These are phyloP conservation scores for Ceratocystiopsis brevicomis DNA, from an alignment of 2,329 filamentous ascomycete species.

Conservation along the genomic window DNA sequence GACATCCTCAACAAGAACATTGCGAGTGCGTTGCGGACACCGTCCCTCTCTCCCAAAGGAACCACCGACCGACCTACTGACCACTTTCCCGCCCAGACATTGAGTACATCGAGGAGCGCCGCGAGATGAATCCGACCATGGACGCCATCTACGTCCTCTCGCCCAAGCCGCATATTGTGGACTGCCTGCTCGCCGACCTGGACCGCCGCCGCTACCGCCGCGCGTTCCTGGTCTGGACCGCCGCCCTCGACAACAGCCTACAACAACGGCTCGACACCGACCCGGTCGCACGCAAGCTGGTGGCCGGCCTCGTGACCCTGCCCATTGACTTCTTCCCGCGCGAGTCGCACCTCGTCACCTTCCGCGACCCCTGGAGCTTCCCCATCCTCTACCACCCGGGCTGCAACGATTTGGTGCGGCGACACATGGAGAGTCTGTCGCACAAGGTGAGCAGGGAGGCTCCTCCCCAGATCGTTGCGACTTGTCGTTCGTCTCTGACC, in stretches of 20 bases:
- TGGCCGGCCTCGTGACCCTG: conserved; percentile 64
- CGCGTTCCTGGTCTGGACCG: conserved; percentile 70
- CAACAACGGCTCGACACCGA: conserved; percentile 59
- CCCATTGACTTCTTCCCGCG: conserved; percentile 79
- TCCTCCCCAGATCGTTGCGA: neutral
- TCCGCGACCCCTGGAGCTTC: conserved; percentile 91
- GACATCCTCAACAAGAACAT: conserved; percentile 94
- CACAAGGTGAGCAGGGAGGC: conserved; percentile 51
- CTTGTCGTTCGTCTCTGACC: neutral
- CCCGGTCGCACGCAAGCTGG: conserved; percentile 48
- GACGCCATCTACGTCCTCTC: conserved; percentile 89
- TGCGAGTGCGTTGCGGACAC: conserved; percentile 46
- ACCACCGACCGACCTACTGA: neutral
- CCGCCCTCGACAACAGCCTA: conserved; percentile 49
- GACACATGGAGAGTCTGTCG: conserved; percentile 68
- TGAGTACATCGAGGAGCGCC: conserved; percentile 75
- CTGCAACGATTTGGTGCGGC: conserved; percentile 66
- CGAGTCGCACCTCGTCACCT: conserved; percentile 80
- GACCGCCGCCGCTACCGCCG: conserved; percentile 65
- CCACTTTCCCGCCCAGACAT: conserved; percentile 42
- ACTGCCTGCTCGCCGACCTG: conserved; percentile 85
- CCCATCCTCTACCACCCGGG: conserved; percentile 77
- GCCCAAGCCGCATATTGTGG: conserved; percentile 70
- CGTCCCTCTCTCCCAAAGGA: neutral
- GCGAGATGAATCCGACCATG: conserved; percentile 70